phyloP scores from a whole-genome alignment of 1,139 yeast species.

The Meyerozyma elateridarum region DNA sequence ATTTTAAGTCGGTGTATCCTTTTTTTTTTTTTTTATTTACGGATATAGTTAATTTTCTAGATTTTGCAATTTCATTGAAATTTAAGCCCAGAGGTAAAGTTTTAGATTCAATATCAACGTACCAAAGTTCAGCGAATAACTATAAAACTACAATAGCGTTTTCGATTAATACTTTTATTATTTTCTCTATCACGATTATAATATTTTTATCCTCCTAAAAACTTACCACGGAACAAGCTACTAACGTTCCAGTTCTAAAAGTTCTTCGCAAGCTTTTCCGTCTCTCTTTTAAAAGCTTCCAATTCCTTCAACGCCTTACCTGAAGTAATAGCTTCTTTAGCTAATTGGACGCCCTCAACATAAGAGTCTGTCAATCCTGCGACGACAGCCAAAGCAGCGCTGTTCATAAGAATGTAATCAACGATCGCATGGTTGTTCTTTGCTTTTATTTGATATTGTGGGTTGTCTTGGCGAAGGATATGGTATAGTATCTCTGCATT shows the following conservation, averaged over 20 bases:
- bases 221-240: too few relatives aligned
- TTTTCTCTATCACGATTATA: too few relatives aligned
- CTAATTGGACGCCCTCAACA: constrained; percentile 73
- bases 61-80: too few relatives aligned
- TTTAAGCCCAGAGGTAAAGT: too few relatives aligned
- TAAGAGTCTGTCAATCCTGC: constrained; percentile 65
- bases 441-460: constrained; percentile 31
- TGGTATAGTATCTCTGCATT: constrained; percentile 64
- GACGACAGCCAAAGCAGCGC: constrained; percentile 81
- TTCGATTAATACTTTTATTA: too few relatives aligned
- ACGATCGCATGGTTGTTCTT: constrained; percentile 54
- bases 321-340: constrained; percentile 58
- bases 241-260: constrained; percentile 2
- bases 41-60: too few relatives aligned
- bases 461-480: constrained; percentile 51
- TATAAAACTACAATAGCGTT: too few relatives aligned
- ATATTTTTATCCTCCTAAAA: too few relatives aligned
- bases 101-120: too few relatives aligned
- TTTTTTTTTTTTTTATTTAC: too few relatives aligned
- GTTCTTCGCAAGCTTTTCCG: neutral
- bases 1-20: too few relatives aligned
- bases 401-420: constrained; percentile 82
- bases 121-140: too few relatives aligned
- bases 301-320: constrained; percentile 66
- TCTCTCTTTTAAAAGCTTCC: constrained; percentile 41